These are phyloP conservation scores for Orbilia quercus DNA, from an alignment of 2,329 filamentous ascomycete genomes.

Conservation along the genomic window DNA sequence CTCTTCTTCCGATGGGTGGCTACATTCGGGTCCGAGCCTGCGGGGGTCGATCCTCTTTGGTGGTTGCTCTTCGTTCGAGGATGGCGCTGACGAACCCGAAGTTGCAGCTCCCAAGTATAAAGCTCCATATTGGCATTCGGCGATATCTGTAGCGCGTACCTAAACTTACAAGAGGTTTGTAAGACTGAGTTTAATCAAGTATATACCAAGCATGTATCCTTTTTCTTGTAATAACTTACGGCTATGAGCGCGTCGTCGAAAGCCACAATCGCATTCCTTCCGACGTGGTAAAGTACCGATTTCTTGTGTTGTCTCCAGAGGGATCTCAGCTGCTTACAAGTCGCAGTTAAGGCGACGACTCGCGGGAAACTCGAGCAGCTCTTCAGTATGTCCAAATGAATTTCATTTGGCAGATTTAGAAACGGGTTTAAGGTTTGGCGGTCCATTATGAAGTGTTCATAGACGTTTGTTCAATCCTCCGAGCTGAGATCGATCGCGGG, in stretches of 20 bases:
- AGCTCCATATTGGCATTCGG: conserved; percentile 33
- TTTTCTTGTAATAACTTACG: conserved; percentile 2
- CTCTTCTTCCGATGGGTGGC: conserved; percentile 16
- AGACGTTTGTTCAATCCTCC: background rate
- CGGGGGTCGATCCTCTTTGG: conserved; percentile 12
- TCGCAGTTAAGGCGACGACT: background rate
- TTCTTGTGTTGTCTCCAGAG: conserved; percentile 31
- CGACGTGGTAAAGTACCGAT: conserved; percentile 25
- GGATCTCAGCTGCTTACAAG: conserved; percentile 17
- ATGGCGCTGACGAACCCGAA: background rate
- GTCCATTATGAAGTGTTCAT: background rate
- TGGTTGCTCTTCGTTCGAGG: background rate
- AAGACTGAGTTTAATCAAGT: background rate
- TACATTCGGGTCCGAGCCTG: background rate
- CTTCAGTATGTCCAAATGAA: conserved; percentile 27
- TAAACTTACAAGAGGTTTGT: background rate
- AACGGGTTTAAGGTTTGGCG: background rate
- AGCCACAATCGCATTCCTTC: conserved; percentile 26
- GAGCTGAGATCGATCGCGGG: background rate
- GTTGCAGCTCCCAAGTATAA: conserved; percentile 5
- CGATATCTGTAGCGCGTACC: conserved; percentile 38
- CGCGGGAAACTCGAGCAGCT: conserved; percentile 16
- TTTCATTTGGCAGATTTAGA: conserved; percentile 34
- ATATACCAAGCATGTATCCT: no score
- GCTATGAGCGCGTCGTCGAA: conserved; percentile 47